Conservation (phyloP, 2,329 filamentous ascomycete genomes). For the Colletotrichum sp. region DNA sequence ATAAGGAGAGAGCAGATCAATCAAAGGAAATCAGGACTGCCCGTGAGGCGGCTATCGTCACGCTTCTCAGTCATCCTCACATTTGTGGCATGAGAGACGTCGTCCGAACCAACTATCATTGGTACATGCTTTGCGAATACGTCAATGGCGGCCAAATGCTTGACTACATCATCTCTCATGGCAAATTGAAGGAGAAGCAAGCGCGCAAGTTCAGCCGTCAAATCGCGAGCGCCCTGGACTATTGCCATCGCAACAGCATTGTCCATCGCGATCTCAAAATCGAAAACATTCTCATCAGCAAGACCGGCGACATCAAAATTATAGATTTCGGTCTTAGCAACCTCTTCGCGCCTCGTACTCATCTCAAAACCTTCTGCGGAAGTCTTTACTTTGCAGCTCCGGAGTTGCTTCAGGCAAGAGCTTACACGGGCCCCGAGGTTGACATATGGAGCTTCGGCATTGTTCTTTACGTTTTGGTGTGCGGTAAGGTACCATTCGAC, state of each 20-base stretch:
- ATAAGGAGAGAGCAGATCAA: constrained; percentile 90
- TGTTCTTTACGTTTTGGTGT: constrained; percentile 94
- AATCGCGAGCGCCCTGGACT: constrained; percentile 95
- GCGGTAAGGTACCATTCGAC: constrained; percentile 97
- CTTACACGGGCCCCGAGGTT: constrained; percentile 95
- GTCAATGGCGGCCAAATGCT: constrained; percentile 99
- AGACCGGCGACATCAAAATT: constrained; percentile 98
- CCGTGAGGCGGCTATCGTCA: constrained; percentile 94
- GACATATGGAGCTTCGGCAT: constrained; percentile 99
- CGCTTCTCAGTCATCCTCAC: constrained; percentile 90
- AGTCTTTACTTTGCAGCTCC: constrained; percentile 98
- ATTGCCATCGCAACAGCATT: constrained; percentile 97
- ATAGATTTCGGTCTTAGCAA: constrained; percentile 99
- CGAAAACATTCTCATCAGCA: constrained; percentile 98
- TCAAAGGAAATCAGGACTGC: constrained; percentile 96
- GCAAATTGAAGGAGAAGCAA: constrained; percentile 96
- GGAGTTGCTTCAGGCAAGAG: constrained; percentile 89
- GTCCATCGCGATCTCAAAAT: constrained; percentile 98
- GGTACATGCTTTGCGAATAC: constrained; percentile 99
- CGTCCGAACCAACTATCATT: constrained; percentile 94
- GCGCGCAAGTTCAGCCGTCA: constrained; percentile 97
- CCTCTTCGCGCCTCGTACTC: constrained; percentile 82
- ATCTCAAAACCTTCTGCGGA: constrained; percentile 96
- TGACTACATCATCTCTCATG: constrained; percentile 99
- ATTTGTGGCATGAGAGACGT: constrained; percentile 97